Evolutionary conservation across 2,329 filamentous ascomycete genomes (phyloP), one percentile per base, ranked within the genome.

Genomic region (Scytalidium sp.): DNA sequence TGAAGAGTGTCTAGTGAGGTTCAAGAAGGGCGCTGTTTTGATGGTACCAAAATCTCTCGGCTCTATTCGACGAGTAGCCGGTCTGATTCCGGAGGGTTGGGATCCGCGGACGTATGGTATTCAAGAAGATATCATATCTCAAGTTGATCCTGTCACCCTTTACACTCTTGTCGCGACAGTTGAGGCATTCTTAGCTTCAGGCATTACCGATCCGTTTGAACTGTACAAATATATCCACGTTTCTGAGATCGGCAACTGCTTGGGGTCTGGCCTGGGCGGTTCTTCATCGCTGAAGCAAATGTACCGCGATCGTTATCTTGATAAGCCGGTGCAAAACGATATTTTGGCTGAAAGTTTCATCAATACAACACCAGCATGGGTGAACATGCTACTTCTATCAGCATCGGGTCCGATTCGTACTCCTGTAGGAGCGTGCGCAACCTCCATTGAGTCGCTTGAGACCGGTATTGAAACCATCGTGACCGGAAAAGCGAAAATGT

Each of bases 191-290:
- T 79, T 97, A 41, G 87, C 89, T 21, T 85, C 88, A 52, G 93
- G 93, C 83, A 90, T 97, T 69, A 96, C 92, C 23, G 93, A 97
- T 65, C 93, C 93, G 7, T 97, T 96, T 67, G 93, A 97, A 75
- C 96, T 97, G 75, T 97, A 97, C 83, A 90, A 97, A 78, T 97
- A 97, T 63, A 90, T 97, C 56, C 93, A 97, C 70, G 83, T 97
- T 53, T 96, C 93, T 8, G 88, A 97, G 67, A 88, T 97, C 47
- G 93, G 93, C 68, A 97, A 97, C 80, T 97, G 91, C 66, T 84
- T 97, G 59, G 93, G 93, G 70, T 97, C 93, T 25, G 92, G 93
- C 77, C 95, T 97, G 75, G 93, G 93, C 79, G 93, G 93, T 73
- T 86, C 90, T 55, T 83, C 83, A 63, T 92, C 92, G 63, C 81